Base-by-base conservation (phyloP, 306 rosid genomes). In the Cucurbita argyrosperma region DNA sequence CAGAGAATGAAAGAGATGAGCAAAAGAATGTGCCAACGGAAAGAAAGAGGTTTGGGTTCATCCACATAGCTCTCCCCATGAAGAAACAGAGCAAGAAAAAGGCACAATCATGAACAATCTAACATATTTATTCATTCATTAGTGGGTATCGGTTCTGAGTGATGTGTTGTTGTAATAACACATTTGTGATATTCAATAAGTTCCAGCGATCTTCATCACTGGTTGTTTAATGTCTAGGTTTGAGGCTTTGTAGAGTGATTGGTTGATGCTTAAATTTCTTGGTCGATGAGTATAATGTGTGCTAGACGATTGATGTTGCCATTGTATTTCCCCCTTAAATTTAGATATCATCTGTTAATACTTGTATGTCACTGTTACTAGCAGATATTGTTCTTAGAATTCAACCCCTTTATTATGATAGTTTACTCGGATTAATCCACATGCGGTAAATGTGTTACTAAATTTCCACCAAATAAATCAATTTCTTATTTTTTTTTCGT, bases 31-130 rank as follows among this genome's bases (percentile, higher is more conserved):
- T 56, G 40, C 11, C 74, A 19, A 47, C 81, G 51, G 88, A 86
- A 59, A 94, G 88, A 79, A 94, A 91, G 88, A 91, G 83, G 84
- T 86, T 94, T 76, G 90, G 99, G 54, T 91, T 94, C 87, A 89
- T 94, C 75, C 95, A 87, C 46, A 85, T 94, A 73, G 90, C 99
- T 39, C 83, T 93, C 47, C 97, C 98, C 37, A 74, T 88, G 87
- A 40, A 87, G 19, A 94, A 58, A 84, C 76, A 80, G 58, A 88
- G 84, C 69, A 89, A 87, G 90, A 91, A 84, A 78, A 94, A 80
- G 82, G 57, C 73, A 40, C 96, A 81, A 74, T 18, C 80, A 80
- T 71, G 7, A 47, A 12, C 72, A 21, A 0, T 43, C 52, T 65
- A 65, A 43, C 53, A 64, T 65, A 65, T 65, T 65, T 8, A 42